A percentile compares a stretch with the other conserved stretches of the same genome.
phyloP scores from a whole-genome alignment of 2,329 filamentous ascomycete species.

The Mollisiaceae sp. region DNA sequence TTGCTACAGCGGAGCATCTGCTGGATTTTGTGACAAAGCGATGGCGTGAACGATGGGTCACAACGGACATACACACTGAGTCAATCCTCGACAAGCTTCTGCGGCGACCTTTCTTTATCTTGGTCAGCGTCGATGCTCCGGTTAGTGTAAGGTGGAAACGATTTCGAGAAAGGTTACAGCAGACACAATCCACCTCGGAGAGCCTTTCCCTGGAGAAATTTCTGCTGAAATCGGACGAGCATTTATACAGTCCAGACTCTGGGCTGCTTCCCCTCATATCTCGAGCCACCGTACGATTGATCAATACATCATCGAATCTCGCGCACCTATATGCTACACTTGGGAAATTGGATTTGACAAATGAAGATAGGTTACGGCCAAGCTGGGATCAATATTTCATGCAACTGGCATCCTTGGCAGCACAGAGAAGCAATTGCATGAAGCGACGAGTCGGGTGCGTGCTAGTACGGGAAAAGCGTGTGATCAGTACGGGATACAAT shows the following conservation, averaged over 20 bases:
- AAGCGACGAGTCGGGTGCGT: slow-evolving; percentile 95
- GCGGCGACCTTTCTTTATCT: slow-evolving; percentile 87
- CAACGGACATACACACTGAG: slow-evolving; percentile 79
- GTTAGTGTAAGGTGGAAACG: slow-evolving; percentile 83
- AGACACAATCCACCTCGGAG: slow-evolving; percentile 33
- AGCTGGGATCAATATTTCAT: slow-evolving; percentile 99
- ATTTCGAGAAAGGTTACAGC: slow-evolving; percentile 61
- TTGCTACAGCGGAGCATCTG: slow-evolving; percentile 68
- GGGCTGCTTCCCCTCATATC: slow-evolving; percentile 80
- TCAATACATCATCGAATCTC: slow-evolving; percentile 81
- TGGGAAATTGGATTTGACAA: slow-evolving; percentile 74
- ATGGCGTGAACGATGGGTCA: slow-evolving; percentile 87
- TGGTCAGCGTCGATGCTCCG: slow-evolving; percentile 90
- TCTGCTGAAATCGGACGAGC: slow-evolving; percentile 65
- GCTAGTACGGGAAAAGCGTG: slow-evolving; percentile 81
- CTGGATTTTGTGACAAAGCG: slow-evolving; percentile 84
- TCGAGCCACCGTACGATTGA: slow-evolving; percentile 79
- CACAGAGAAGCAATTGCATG: slow-evolving; percentile 95
- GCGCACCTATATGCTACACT: slow-evolving; percentile 75
- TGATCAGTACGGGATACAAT: slow-evolving; percentile 96
- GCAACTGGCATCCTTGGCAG: slow-evolving; percentile 90
- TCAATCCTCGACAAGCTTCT: slow-evolving; percentile 74
- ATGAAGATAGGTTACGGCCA: slow-evolving; percentile 80
- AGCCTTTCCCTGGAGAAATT: slow-evolving; percentile 57
- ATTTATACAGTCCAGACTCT: slow-evolving; percentile 71